Evolutionary conservation across 2,329 filamentous ascomycete genomes (phyloP), one percentile per base, ranked within the genome.

Genomic region (Fusarium transvaalense): DNA sequence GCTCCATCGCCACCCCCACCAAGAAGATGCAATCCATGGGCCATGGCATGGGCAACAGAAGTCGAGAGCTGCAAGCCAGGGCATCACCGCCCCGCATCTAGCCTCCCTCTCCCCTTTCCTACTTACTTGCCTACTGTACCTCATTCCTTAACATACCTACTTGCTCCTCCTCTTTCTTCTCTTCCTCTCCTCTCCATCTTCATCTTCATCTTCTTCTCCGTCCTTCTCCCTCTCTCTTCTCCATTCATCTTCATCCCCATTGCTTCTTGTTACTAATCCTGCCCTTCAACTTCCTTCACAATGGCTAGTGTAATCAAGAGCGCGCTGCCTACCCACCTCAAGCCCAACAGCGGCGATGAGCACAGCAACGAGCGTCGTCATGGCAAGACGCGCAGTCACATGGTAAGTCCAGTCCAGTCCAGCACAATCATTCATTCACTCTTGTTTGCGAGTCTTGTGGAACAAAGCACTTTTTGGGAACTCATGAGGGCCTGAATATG

Each of bases 271-370:
- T 50, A 58, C 46, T 52, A 55, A 63, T 51, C 52, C 34, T 48
- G 41, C 45, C 7, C 42, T 45, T 50, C 42, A 57, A 67, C 69
- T 27, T 17, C 38, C 51, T 61, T 72, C 76, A 82, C 76, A 76
- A 95, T 95, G 91, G 89, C 92, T 70, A 85, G 88, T 76, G 84
- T 84, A 74, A 83, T 89, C 75, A 93, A 88, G 84, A 89, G 88
- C 82, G 92, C 92, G 69, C 84, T 97, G 75, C 93, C 94, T 70
- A 86, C 92, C 42, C 95, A 97, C 85, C 87, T 97, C 76, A 95
- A 93, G 87, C 86, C 89, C 66, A 75, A 75, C 73, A 84, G 80
- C 59, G 79, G 75, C 51, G 82, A 81, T 59, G 77, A 78, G 61
- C 82, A 85, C 50, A 83, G 82, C 69, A 85, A 89, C 71, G 82